Base-by-base conservation (phyloP, 495 filamentous ascomycete genomes). In the Friedmanniomyces endolithicus region DNA sequence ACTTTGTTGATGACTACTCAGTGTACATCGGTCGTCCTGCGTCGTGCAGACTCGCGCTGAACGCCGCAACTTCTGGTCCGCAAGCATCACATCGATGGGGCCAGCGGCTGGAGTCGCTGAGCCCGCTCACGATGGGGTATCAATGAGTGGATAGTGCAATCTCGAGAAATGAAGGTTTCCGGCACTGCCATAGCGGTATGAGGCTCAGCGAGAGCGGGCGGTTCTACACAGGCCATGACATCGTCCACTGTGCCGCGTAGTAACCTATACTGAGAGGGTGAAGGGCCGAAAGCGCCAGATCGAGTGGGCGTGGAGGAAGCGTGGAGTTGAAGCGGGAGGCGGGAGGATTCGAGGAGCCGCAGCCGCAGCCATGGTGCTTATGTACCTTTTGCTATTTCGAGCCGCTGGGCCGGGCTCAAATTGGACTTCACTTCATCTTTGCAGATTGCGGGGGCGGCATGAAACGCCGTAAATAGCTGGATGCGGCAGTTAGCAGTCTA, bases 281-380 rank as follows among this genome's bases (percentile, higher is more conserved):
- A 52, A n/a, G n/a, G n/a, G n/a, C n/a, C n/a, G n/a, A n/a, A 52
- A 52, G 33, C 20, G 33, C 50, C 17, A 23, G 22, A 43, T 52
- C 34, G 50, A 52, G 33, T 52, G 50, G 50, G 11, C 23, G n/a
- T 40, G 48, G 11, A 33, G n/a, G 24, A 22, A 33, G 12, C 48
- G 48, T 52, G 50, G 31, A 52, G 33, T 11, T 20, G 37, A 41
- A 24, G 33, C 17, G 16, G n/a, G 35, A 41, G 7, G 25, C 24
- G 50, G 19, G 22, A 52, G 34, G 35, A 22, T 29, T 17, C 34
- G 27, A 52, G n/a, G n/a, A n/a, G n/a, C n/a, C n/a, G n/a, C n/a
- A n/a, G 25, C 25, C 19, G 48, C 19, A 50, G n/a, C 19, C 16
- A 23, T 48, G 6, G 4, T 12, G 3, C n/a, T 12, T 12, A 12